Evolutionary conservation across 805 yeast genomes (phyloP).

Genomic region (Yarrowia sp.): DNA sequence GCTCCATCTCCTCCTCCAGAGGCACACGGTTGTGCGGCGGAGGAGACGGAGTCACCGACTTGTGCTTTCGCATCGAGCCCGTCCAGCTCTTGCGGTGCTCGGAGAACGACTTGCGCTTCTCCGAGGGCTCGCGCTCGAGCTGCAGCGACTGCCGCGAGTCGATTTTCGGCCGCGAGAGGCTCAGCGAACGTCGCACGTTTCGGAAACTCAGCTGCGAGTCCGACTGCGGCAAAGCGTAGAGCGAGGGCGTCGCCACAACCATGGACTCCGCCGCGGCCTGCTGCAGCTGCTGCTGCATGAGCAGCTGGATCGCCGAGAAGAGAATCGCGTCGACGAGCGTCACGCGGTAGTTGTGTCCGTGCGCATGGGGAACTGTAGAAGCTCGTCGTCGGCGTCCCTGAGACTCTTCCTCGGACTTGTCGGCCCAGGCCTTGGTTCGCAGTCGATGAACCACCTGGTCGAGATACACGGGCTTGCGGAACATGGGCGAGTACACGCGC

Average conservation of each 20-base stretch:
- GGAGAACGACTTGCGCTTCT: not conserved
- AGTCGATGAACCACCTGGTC: slow-evolving; percentile 25
- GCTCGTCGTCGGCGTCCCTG: not conserved
- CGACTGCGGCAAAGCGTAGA: slow-evolving; percentile 1
- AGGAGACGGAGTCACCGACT: not conserved
- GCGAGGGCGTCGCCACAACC: slow-evolving; percentile 31
- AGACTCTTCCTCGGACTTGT: not conserved
- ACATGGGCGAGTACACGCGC: slow-evolving; percentile 3
- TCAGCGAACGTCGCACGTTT: slow-evolving; percentile 2
- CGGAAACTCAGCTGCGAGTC: slow-evolving; percentile 12
- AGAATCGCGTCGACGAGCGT: slow-evolving; percentile 25
- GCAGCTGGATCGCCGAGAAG: slow-evolving; percentile 18
- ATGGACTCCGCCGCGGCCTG: slow-evolving; percentile 30
- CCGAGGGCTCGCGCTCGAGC: not conserved
- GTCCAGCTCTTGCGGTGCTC: slow-evolving; percentile 14
- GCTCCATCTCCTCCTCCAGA: too few species aligned
- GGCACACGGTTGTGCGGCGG: not conserved
- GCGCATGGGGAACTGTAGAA: not conserved
- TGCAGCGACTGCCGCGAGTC: not conserved
- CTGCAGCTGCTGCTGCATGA: slow-evolving; percentile 22
- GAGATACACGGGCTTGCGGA: slow-evolving; percentile 18
- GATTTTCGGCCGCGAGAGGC: not conserved
- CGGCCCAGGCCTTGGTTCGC: slow-evolving; percentile 15
- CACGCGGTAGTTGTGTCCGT: slow-evolving; percentile 6
- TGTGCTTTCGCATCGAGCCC: not conserved